Evolutionary conservation across 208 protist genomes (phyloP).

Genomic region (Crithidia expoeki): DNA sequence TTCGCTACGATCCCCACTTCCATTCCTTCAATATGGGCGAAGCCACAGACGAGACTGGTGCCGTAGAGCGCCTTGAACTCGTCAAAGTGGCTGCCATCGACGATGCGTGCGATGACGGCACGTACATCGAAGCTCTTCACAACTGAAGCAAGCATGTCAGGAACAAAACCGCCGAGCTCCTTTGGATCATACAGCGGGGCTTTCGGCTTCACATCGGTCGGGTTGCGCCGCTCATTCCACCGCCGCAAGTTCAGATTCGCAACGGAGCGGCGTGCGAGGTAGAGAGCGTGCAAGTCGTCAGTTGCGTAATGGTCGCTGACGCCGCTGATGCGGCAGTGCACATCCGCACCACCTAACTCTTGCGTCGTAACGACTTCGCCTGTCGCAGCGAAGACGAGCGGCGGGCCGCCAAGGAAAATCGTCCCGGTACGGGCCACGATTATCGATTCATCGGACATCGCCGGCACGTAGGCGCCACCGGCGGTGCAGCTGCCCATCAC

Average conservation of each 20-base stretch:
- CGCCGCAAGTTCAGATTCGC: conserved; percentile 85
- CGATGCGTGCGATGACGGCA: conserved; percentile 90
- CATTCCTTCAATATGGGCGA: conserved; percentile 92
- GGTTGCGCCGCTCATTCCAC: conserved; percentile 25
- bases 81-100: conserved; percentile 94
- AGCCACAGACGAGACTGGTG: conserved; percentile 93
- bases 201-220: conserved; percentile 47
- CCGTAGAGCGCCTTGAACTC: conserved; percentile 96
- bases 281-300: conserved; percentile 91
- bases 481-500: conserved; percentile 98
- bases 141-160: conserved; percentile 78
- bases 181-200: conserved; percentile 82
- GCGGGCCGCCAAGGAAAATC: conserved; percentile 97
- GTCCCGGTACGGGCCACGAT: conserved; percentile 95
- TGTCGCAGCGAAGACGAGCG: conserved; percentile 93
- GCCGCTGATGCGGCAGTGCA: conserved; percentile 92
- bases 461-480: conserved; percentile 96
- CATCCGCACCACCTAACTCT: conserved; percentile 94
- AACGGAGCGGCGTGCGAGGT: conserved; percentile 85
- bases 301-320: conserved; percentile 94
- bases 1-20: conserved; percentile 97
- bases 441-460: conserved; percentile 95
- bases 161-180: conserved; percentile 93
- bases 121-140: conserved; percentile 91
- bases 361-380: conserved; percentile 94